Evolutionary conservation across 805 yeast species (phyloP).

Genomic region (Saccharomycopsis synnaedendra): DNA sequence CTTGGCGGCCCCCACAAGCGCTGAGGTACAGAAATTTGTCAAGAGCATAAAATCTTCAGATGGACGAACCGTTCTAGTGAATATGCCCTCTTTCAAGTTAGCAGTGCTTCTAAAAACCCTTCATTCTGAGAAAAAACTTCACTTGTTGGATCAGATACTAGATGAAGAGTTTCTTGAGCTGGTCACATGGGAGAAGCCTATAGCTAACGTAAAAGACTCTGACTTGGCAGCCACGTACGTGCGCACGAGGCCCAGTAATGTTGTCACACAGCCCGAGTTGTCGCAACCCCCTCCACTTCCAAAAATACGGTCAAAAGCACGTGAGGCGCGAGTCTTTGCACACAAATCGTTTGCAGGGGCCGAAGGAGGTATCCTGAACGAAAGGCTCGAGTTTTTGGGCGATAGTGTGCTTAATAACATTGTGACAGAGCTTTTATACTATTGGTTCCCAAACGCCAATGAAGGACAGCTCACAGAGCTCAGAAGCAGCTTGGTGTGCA

Average conservation of each 20-base stretch:
- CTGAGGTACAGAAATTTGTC: too few species aligned
- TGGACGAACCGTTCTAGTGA: too few species aligned
- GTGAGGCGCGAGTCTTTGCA: constrained; percentile 62
- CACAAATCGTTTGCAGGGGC: constrained; percentile 45
- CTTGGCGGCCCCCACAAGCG: too few species aligned
- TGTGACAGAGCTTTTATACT: constrained; percentile 58
- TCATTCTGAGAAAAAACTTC: neutral
- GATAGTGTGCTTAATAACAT: constrained; percentile 71
- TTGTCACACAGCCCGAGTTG: neutral
- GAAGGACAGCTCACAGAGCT: constrained; percentile 76
- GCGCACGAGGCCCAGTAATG: too few species aligned
- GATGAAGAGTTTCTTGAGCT: neutral
- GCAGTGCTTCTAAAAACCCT: constrained; percentile 1
- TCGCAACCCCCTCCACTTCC: constrained; percentile 60
- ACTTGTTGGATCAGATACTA: neutral
- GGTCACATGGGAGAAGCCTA: neutral
- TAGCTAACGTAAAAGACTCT: neutral
- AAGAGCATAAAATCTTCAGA: too few species aligned
- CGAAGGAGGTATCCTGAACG: constrained; percentile 54
- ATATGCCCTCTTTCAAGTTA: neutral
- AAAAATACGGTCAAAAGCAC: constrained; percentile 41
- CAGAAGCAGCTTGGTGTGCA: constrained; percentile 62
- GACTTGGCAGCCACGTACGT: neutral
- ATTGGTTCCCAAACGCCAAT: constrained; percentile 51
- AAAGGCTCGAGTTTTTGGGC: constrained; percentile 82